These are phyloP conservation scores for Raddia guianensis DNA, from an alignment of 176 grass and related monocot species.

Conservation along the genomic window DNA sequence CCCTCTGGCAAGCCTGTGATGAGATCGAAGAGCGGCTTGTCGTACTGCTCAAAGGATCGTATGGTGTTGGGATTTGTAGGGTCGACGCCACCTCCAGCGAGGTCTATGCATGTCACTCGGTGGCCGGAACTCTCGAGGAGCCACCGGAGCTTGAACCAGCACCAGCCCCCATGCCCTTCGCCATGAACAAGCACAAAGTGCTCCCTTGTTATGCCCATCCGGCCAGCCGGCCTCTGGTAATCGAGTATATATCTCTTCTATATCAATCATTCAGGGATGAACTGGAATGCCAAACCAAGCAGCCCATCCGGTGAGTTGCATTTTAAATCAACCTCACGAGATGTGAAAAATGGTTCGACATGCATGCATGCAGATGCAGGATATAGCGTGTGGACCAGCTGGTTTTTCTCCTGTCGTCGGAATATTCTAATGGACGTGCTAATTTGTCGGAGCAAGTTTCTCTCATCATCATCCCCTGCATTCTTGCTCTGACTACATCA, in stretches of 20 bases:
- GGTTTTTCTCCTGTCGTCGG: conserved; percentile 10
- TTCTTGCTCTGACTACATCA: background rate
- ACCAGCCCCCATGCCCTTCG: conserved; percentile 71
- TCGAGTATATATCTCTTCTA: background rate
- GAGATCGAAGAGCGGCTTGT: conserved; percentile 52
- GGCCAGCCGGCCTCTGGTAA: no score
- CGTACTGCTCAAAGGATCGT: conserved; percentile 48
- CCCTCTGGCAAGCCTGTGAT: conserved; percentile 25
- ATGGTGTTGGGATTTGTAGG: conserved; percentile 50
- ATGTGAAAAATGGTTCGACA: background rate
- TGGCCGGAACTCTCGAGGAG: conserved; percentile 59
- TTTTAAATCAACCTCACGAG: conserved; percentile 3
- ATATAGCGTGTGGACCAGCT: conserved; percentile 35
- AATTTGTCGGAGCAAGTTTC: conserved; percentile 6
- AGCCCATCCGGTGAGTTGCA: conserved; percentile 1
- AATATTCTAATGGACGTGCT: conserved; percentile 8
- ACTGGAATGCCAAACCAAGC: conserved; percentile 34
- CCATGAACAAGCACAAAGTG: conserved; percentile 65
- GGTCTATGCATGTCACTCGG: conserved; percentile 57
- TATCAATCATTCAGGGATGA: background rate
- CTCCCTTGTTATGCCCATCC: background rate
- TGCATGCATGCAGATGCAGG: background rate
- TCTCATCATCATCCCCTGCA: background rate
- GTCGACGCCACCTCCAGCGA: conserved; percentile 53
- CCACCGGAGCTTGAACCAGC: conserved; percentile 67